phyloP scores from a whole-genome alignment of 441 rosid species.

The Jatropha podagrica region DNA sequence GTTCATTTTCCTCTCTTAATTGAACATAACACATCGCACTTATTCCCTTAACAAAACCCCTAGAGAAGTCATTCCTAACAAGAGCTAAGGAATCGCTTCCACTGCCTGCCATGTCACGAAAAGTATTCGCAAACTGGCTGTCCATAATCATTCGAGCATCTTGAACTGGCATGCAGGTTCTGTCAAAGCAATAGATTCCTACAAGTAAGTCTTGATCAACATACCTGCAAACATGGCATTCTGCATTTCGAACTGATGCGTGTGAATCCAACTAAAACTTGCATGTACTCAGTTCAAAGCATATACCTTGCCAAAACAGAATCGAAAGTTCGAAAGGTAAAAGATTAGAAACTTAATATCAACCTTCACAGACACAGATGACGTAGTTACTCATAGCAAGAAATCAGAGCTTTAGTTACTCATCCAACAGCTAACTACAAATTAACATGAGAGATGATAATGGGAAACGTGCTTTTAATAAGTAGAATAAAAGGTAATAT shows the following conservation, averaged over 20 bases:
- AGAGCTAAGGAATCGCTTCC: not conserved
- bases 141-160: no score
- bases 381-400: not conserved
- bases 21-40: not conserved
- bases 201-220: not conserved
- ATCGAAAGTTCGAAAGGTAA: not conserved
- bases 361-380: no score
- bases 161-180: no score
- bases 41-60: conserved; percentile 5
- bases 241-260: no score
- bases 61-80: conserved; percentile 8
- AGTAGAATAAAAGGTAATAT: not conserved
- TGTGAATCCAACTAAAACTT: not conserved
- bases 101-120: not conserved
- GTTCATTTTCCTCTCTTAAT: not conserved
- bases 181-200: not conserved
- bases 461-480: not conserved
- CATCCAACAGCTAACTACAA: not conserved
- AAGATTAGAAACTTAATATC: no score
- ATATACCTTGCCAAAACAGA: not conserved
- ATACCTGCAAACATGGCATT: no score
- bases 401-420: not conserved
- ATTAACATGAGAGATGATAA: not conserved
- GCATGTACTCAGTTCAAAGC: not conserved
- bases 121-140: not conserved